Evolutionary conservation across 305 asterid genomes (phyloP).

Genomic region (Solanum hybrid): DNA sequence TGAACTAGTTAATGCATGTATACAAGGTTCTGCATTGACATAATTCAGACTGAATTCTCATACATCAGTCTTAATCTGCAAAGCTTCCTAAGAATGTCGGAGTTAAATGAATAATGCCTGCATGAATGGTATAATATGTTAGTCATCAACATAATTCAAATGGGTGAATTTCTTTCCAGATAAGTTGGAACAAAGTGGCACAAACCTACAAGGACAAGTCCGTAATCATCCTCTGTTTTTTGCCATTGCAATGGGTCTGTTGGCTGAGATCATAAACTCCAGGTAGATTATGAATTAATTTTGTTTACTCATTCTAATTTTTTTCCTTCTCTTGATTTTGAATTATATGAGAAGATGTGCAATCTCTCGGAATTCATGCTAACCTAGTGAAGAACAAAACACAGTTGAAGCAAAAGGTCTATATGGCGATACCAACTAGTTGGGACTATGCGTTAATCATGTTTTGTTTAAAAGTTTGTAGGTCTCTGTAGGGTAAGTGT

Average conservation of each 20-base stretch:
- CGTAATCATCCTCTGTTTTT: slow-evolving; percentile 78
- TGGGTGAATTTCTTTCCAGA: slow-evolving; percentile 1
- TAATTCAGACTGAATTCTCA: not conserved
- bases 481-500: not conserved
- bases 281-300: slow-evolving; percentile 33
- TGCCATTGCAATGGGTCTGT: slow-evolving; percentile 80
- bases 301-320: not conserved
- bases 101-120: not conserved
- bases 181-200: slow-evolving; percentile 7
- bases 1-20: not conserved
- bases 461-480: not conserved
- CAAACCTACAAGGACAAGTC: slow-evolving; percentile 33
- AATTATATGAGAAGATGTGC: not conserved
- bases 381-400: not conserved
- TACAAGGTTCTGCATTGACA: not conserved
- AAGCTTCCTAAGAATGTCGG: not conserved
- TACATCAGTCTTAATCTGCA: not conserved
- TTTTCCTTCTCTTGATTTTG: not conserved
- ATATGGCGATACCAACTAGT: not conserved
- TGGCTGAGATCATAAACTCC: slow-evolving; percentile 95
- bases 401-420: not conserved
- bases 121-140: not conserved
- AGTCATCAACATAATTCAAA: not conserved
- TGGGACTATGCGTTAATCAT: not conserved
- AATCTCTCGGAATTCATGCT: not conserved